These are phyloP conservation scores for Chrysochromulina parva DNA, from an alignment of 78 protist genomes.

Conservation along the genomic window DNA sequence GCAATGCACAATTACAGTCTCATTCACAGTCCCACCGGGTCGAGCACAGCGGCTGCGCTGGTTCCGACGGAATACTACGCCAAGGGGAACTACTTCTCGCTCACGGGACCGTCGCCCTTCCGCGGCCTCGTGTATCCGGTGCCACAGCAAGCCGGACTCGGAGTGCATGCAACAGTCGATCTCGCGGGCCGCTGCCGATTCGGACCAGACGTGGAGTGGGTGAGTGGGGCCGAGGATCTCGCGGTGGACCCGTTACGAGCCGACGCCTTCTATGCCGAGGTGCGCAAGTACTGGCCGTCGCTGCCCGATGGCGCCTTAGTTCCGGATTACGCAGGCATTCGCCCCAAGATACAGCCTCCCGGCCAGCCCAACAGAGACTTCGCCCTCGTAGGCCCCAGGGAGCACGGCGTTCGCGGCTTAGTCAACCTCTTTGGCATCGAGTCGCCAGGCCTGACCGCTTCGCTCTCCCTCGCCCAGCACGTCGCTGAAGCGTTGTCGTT, in stretches of 20 bases:
- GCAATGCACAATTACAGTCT: not conserved
- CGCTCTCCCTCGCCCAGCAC: not conserved
- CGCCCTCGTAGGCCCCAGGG: not conserved
- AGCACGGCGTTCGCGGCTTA: not conserved
- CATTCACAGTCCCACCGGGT: too few species aligned
- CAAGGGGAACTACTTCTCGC: not conserved
- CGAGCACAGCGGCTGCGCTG: too few species aligned
- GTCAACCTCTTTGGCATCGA: slow-evolving; percentile 26
- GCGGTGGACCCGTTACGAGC: not conserved
- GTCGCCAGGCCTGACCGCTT: slow-evolving; percentile 27
- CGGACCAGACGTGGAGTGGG: slow-evolving; percentile 31
- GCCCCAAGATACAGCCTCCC: not conserved
- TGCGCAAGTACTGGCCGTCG: not conserved
- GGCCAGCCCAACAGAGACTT: not conserved
- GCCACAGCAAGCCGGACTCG: slow-evolving; percentile 12
- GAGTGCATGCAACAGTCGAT: slow-evolving; percentile 25
- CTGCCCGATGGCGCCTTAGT: not conserved
- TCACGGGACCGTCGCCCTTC: not conserved
- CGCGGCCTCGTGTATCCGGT: not conserved
- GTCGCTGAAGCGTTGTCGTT: not conserved
- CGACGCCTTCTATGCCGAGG: not conserved
- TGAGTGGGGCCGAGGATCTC: too few species aligned
- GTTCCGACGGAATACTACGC: not conserved
- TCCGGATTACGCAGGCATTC: not conserved
- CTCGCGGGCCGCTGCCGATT: slow-evolving; percentile 11